Evolutionary conservation across 2,329 filamentous ascomycete species (phyloP).

Genomic region (Cladophialophora yegresii): DNA sequence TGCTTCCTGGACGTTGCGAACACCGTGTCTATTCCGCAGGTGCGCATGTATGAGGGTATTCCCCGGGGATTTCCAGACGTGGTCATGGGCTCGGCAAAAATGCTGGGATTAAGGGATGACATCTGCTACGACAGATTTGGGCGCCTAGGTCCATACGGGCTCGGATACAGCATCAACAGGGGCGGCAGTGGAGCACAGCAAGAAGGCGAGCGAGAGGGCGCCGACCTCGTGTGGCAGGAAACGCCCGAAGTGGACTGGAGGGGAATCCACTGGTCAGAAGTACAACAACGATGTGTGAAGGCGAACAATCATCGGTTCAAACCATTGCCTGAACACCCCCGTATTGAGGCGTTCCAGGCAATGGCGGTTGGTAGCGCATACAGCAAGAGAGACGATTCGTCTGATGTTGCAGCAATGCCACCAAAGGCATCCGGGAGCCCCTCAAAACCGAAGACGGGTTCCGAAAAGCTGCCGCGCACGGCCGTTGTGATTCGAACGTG

Average conservation of each 20-base stretch:
- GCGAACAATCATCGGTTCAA: conserved; percentile 71
- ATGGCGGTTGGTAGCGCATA: conserved; percentile 29
- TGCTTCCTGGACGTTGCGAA: conserved; percentile 75
- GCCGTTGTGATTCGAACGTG: conserved; percentile 80
- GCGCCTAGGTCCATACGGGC: conserved; percentile 82
- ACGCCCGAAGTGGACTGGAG: conserved; percentile 74
- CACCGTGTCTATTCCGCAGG: conserved; percentile 65
- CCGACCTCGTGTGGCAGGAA: conserved; percentile 75
- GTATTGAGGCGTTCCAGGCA: conserved; percentile 40
- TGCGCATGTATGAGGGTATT: conserved; percentile 75
- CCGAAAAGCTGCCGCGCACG: conserved; percentile 56
- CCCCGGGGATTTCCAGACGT: conserved; percentile 82
- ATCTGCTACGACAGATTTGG: conserved; percentile 94
- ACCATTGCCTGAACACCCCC: conserved; percentile 42
- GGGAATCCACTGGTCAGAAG: conserved; percentile 74
- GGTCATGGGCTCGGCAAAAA: conserved; percentile 80
- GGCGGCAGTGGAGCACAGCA: conserved; percentile 85
- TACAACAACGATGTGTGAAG: conserved; percentile 71
- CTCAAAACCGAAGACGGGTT: conserved; percentile 36
- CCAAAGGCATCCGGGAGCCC: conserved; percentile 2
- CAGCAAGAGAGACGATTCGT: conserved; percentile 24
- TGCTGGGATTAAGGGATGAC: conserved; percentile 76
- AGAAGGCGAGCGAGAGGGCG: conserved; percentile 77
- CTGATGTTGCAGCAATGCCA: conserved; percentile 15
- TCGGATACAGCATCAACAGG: conserved; percentile 75